phyloP scores from a whole-genome alignment of 176 grass and related monocot genomes.

The Stipa capillata region DNA sequence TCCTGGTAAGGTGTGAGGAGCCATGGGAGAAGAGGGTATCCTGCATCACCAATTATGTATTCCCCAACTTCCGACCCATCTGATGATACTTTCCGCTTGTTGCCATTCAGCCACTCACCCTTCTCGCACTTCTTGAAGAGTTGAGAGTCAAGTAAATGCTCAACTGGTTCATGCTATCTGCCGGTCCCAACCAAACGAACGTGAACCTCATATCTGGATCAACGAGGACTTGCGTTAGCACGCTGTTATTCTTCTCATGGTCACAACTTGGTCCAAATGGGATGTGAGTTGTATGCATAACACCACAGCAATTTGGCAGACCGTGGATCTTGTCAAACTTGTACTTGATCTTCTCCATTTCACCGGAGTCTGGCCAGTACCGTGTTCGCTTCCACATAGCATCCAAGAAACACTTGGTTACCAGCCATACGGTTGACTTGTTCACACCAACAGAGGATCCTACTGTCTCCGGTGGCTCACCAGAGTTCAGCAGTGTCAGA shows the following conservation, averaged over 20 bases:
- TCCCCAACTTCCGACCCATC: conserved; percentile 36
- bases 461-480: conserved; percentile 24
- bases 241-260: conserved; percentile 31
- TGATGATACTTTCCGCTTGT: not conserved
- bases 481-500: conserved; percentile 36
- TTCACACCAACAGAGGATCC: conserved; percentile 33
- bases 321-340: conserved; percentile 22
- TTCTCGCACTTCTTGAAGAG: conserved; percentile 30
- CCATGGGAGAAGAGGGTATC: conserved; percentile 46
- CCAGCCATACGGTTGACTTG: conserved; percentile 30
- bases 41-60: conserved; percentile 39
- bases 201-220: conserved; percentile 30
- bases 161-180: conserved; percentile 38
- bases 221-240: conserved; percentile 19
- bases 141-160: conserved; percentile 18
- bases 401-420: conserved; percentile 43
- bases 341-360: conserved; percentile 32
- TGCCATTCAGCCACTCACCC: conserved; percentile 28
- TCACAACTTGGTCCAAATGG: conserved; percentile 25
- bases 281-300: conserved; percentile 31
- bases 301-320: conserved; percentile 40
- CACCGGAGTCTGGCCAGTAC: conserved; percentile 13
- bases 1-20: conserved; percentile 39
- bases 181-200: conserved; percentile 25
- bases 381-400: no score